phyloP scores from a whole-genome alignment of 2,329 filamentous ascomycete species.

The Epichloe aotearoae region DNA sequence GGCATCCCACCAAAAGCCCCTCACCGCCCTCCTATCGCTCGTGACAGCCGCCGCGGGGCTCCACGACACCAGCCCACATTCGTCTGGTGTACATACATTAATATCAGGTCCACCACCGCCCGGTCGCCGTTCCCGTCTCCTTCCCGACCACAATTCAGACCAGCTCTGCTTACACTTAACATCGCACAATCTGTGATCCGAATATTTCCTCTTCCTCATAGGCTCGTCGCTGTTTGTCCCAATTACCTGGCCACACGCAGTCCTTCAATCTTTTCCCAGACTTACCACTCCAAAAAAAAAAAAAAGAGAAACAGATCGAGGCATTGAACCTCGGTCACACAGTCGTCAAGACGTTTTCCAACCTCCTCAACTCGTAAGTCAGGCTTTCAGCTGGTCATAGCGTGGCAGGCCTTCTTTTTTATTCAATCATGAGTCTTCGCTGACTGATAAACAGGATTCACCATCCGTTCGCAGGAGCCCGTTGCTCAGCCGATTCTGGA shows the following conservation, averaged over 20 bases:
- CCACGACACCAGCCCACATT: not conserved
- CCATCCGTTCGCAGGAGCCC: constrained; percentile 92
- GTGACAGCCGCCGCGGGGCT: constrained; percentile 1
- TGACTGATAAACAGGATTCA: constrained; percentile 49
- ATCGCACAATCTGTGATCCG: not conserved
- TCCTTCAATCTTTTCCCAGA: constrained; percentile 2
- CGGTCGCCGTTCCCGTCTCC: not conserved
- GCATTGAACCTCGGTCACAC: constrained; percentile 40
- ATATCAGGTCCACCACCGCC: not conserved
- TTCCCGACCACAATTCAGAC: not conserved
- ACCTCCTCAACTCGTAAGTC: constrained; percentile 88
- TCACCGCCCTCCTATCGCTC: not conserved
- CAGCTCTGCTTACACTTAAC: not conserved
- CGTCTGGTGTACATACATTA: not conserved
- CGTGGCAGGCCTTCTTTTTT: not conserved
- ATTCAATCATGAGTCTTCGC: not conserved
- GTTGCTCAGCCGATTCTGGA: constrained; percentile 80
- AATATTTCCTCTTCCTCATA: not conserved
- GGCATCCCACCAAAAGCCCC: not conserved
- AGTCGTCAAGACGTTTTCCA: constrained; percentile 93
- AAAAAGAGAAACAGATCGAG: constrained; percentile 33
- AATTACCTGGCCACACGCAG: not conserved
- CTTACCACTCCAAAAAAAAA: constrained; percentile 1
- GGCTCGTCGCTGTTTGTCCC: not conserved
- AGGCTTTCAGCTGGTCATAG: not conserved